Evolutionary conservation across 2,329 filamentous ascomycete species (phyloP), one percentile per base, ranked within the genome.

Genomic region (Orbilia javanica): DNA sequence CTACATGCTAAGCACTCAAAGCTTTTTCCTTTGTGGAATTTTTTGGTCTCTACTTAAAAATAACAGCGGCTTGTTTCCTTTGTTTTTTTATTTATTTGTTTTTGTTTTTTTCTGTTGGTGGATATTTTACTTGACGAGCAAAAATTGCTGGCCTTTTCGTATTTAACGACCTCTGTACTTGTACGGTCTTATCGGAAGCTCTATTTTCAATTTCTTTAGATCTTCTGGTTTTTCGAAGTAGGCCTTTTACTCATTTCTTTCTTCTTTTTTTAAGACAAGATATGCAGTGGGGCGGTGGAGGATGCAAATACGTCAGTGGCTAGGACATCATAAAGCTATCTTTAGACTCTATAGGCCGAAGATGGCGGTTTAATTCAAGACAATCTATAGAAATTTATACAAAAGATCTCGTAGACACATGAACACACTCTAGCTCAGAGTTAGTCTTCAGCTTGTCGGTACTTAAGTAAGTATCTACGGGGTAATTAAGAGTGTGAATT

Each of bases 51-150:
- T 36, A 36, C 20, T 60, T 42, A 10, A 18, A n/a, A 25, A 42
- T 60, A 11, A 60, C 34, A 60, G 34, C 55, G 34, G 42, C 31
- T n/a, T 18, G 55, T 60, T 42, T 60, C 31, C n/a, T 42, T 27
- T 27, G 20, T 60, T 29, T 15, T 42, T 25, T 5, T 48, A n/a
- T n/a, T n/a, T n/a, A n/a, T n/a, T n/a, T n/a, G n/a, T n/a, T n/a
- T n/a, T n/a, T n/a, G n/a, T 22, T 25, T 25, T n/a, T 50, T 1
- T 42, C 34, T 1, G n/a, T 60, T 27, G 53, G 34, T 20, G 55
- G 15, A 57, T 34, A 57, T 36, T 27, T 60, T 25, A 25, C 34
- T 60, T 42, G 34, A 36, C 20, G 29, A 20, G 34, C 34, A 20
- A 27, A 60, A 42, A 60, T 13, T 22, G 29, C 27, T 10, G 52